Base-by-base conservation (phyloP, 1,284 basidiomycete species). In the Ganoderma meredithae region DNA sequence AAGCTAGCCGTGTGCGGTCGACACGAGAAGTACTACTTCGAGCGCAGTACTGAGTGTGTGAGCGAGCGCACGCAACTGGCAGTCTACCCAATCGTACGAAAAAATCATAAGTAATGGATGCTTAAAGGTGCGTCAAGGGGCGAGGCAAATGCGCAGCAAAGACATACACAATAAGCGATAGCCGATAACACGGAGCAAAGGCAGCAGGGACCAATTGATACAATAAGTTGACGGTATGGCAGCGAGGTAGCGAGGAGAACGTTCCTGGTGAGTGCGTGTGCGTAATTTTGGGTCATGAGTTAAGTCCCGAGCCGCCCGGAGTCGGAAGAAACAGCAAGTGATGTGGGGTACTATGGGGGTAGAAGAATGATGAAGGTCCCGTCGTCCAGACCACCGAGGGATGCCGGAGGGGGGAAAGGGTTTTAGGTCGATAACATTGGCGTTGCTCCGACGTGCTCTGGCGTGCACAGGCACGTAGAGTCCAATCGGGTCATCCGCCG, bases 121-220 rank as follows among this genome's bases (percentile, higher is more conserved):
- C 15, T 22, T 8, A 63, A 70, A 65, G 31, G 47, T 58, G 66
- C 56, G 65, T 64, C 60, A 59, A 41, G 22, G 40, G 58, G 2
- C 40, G 59, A 53, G 65, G 60, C 27, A 60, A 47, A 60, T 61
- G 53, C 33, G 70, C 58, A 66, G 60, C 64, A 60, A 56, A 67
- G 64, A 68, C 67, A 72, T 72, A 68, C 68, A 72, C 68, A 72
- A 72, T 72, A 72, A 72, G 56, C 69, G 68, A 72, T 62, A 72
- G 65, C 63, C 52, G 56, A 47, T 22, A 60, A 52, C 64, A 62
- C 59, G 64, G 47, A 61, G 60, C 63, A 67, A 49, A 62, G 65
- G 67, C 40, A 68, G 64, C 68, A 68, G 61, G 59, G 62, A 53
- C 52, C 62, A 22, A 39, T 55, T 4, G 40, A 72, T 63, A 70